Percentiles rank a stretch among this genome's conserved stretches.
Evolutionary conservation across 257 asterid species (phyloP).

Genomic region (Nicotiana knightiana): DNA sequence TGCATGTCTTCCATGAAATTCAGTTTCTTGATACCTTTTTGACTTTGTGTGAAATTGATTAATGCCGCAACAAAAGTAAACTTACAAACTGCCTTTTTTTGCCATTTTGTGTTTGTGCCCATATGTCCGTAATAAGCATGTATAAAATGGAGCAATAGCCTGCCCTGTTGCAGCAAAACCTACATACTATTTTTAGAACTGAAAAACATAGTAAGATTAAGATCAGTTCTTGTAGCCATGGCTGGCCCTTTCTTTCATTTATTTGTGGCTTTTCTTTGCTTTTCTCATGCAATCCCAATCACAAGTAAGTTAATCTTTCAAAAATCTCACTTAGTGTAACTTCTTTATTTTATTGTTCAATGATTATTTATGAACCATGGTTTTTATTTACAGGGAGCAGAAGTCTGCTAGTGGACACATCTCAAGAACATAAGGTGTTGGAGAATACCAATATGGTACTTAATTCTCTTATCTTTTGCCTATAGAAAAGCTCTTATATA

Average conservation of each 20-base stretch:
- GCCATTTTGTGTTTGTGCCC: conserved; percentile 7
- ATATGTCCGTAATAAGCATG: conserved; percentile 22
- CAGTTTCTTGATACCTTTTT: conserved; percentile 14
- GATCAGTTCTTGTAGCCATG: conserved; percentile 23
- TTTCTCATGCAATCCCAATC: conserved; percentile 37
- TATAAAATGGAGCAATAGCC: conserved; percentile 27
- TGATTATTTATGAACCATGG: neutral
- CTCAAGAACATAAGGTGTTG: conserved; percentile 15
- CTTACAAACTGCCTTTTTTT: neutral
- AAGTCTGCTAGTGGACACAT: conserved; percentile 23
- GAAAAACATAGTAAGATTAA: neutral
- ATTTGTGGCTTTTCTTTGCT: conserved; percentile 31
- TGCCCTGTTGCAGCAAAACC: neutral
- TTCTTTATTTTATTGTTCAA: neutral
- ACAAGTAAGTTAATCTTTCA: conserved; percentile 35
- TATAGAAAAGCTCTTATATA: neutral
- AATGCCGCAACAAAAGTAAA: conserved; percentile 18
- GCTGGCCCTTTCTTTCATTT: conserved; percentile 28
- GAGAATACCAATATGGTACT: conserved; percentile 29
- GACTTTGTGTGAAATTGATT: conserved; percentile 23
- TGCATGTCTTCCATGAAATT: conserved; percentile 5
- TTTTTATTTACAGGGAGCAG: conserved; percentile 34
- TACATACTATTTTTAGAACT: neutral
- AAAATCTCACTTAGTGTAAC: neutral
- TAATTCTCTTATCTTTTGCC: neutral